Base-by-base conservation (phyloP, 2,329 filamentous ascomycete genomes). In the Venturia effusa region DNA sequence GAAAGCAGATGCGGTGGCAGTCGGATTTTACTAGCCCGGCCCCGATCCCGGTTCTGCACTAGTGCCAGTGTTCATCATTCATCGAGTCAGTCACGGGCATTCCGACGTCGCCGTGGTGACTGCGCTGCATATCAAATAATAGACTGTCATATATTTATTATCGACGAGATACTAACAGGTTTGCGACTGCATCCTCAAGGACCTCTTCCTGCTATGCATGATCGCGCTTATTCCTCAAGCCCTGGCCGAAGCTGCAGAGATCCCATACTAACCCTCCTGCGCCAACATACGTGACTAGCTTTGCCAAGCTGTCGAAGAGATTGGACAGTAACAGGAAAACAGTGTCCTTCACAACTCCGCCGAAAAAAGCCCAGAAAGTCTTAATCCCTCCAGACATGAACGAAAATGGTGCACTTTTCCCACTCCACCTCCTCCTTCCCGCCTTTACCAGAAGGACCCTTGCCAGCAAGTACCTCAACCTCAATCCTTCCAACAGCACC, bases 401-500 rank as follows among this genome's bases (percentile, higher is more conserved):
- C 83, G 75, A 89, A 89, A 34, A 94, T 80, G 1, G 85, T 90
- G 64, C 92, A 81, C 69, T 88, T 88, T 77, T 97, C 92, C 67
- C 92, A 78, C 72, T 94, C 90, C 41, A 88, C 83, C 66, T 87
- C 84, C 11, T 85, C 74, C 64, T 70, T 74, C 15, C 66, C 65
- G 19, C 40, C n/a, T 57, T 62, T 61, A 11, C 79, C 0, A 83
- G 86, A 32, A 81, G 81, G 0, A 80, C 77, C 43, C 81, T 76
- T 66, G 81, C 84, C 70, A 74, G 70, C 37, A 84, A 79, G 24
- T 80, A 83, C 80, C 69, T 93, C 88, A 8, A 95, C 81, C 69
- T 92, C 88, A 61, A 96, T 83, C 57, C 87, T 83, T 68, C 94
- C 96, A 61, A 91, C 81, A 63, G 86, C 77, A 7, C 90, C 91